Conservation (phyloP, 2,329 filamentous ascomycete species). For the Colletotrichum australisinense region DNA sequence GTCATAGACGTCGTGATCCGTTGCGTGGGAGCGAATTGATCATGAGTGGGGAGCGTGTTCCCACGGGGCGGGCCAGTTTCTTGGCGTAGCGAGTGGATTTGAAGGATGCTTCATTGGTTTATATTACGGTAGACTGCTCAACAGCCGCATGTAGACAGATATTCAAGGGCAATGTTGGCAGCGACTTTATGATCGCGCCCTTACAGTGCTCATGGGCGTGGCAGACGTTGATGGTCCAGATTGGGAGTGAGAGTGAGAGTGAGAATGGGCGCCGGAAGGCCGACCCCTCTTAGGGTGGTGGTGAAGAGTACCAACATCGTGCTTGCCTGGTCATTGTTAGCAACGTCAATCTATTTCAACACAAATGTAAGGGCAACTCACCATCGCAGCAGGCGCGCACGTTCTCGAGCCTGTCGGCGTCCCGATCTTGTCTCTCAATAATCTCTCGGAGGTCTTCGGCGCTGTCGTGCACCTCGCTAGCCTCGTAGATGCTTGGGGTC, state of each 20-base stretch:
- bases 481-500: slow-evolving; percentile 66
- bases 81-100: slow-evolving; percentile 27
- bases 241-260: slow-evolving; percentile 50
- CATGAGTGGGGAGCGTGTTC: slow-evolving; percentile 27
- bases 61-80: slow-evolving; percentile 15
- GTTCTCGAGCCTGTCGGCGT: slow-evolving; percentile 88
- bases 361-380: slow-evolving; percentile 60
- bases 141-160: slow-evolving; percentile 18
- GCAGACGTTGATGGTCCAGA: slow-evolving; percentile 46
- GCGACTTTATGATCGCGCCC: slow-evolving; percentile 47
- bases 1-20: slow-evolving; percentile 38
- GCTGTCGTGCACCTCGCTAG: slow-evolving; percentile 76
- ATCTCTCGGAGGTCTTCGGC: slow-evolving; percentile 85
- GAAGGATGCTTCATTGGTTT: slow-evolving; percentile 31
- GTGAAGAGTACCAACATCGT: slow-evolving; percentile 75
- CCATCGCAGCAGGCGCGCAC: slow-evolving; percentile 98
- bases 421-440: slow-evolving; percentile 81
- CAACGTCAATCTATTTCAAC: slow-evolving; percentile 16
- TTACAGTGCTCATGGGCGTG: slow-evolving; percentile 49
- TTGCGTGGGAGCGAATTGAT: slow-evolving; percentile 36
- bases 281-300: slow-evolving; percentile 59
- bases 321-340: slow-evolving; percentile 67
- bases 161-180: neutral
- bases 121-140: slow-evolving; percentile 26
- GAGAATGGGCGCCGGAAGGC: slow-evolving; percentile 45